These are phyloP conservation scores for Ulvella scutata DNA, from an alignment of 139 green algal genomes.

Conservation along the genomic window DNA sequence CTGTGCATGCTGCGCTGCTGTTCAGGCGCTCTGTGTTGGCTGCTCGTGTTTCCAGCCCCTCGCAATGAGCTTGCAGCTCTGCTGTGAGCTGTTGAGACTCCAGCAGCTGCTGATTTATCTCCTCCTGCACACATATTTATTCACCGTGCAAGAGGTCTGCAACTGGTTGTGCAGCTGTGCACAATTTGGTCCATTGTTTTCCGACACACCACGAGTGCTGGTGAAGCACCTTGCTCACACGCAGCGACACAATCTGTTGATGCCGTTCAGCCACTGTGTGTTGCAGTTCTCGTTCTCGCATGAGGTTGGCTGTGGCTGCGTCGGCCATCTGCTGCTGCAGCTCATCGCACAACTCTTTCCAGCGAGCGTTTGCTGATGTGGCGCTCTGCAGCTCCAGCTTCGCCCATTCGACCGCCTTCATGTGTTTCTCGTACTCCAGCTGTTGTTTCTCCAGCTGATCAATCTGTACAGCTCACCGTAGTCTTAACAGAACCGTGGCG, in stretches of 20 bases:
- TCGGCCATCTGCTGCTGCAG: constrained; percentile 6
- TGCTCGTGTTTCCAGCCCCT: too few relatives aligned
- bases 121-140: too few relatives aligned
- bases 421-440: background rate
- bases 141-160: too few relatives aligned
- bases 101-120: too few relatives aligned
- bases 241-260: background rate
- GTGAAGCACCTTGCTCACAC: background rate
- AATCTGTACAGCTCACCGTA: constrained; percentile 19
- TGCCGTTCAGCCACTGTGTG: constrained; percentile 4
- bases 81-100: too few relatives aligned
- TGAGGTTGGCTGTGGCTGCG: background rate
- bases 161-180: too few relatives aligned
- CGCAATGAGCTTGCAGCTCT: too few relatives aligned
- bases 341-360: background rate
- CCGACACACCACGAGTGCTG: too few relatives aligned
- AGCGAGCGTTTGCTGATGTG: constrained; percentile 1
- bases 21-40: too few relatives aligned
- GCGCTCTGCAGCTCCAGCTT: background rate
- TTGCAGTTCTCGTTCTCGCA: constrained; percentile 12
- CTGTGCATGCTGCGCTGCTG: too few relatives aligned
- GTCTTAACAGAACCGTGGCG: too few relatives aligned
- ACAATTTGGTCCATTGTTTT: too few relatives aligned
- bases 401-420: constrained; percentile 11
- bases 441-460: constrained; percentile 27